phyloP scores from a whole-genome alignment of 306 rosid species.

The Trichosanthes truncata region DNA sequence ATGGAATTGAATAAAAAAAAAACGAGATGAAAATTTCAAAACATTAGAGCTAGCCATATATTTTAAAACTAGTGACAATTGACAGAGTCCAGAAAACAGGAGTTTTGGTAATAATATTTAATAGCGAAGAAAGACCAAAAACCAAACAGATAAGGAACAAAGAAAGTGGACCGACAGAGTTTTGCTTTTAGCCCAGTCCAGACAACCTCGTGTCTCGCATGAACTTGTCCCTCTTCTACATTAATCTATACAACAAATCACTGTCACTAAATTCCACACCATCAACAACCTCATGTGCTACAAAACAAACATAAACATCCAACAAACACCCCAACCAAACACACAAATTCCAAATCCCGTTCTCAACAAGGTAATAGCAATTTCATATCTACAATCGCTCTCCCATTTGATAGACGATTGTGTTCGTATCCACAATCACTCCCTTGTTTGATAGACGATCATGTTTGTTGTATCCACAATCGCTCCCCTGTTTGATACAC shows the following conservation, averaged over 20 bases:
- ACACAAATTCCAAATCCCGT: not conserved
- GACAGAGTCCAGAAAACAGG: not conserved
- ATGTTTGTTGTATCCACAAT: not conserved
- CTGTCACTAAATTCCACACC: constrained; percentile 14
- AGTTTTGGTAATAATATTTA: not conserved
- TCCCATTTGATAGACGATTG: not conserved
- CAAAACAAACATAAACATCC: not conserved
- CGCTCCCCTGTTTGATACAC: not conserved
- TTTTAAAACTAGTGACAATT: not conserved
- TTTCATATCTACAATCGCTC: not conserved
- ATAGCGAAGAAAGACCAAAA: not conserved
- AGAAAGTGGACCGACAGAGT: not conserved
- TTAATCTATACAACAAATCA: constrained; percentile 6
- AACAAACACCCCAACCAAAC: not conserved
- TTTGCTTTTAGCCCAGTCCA: constrained; percentile 11
- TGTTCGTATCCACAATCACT: not conserved
- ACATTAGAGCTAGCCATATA: not conserved
- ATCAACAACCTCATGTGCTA: not conserved
- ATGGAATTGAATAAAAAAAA: not conserved
- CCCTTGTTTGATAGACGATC: too few relatives aligned
- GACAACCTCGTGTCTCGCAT: constrained; percentile 8
- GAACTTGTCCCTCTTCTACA: constrained; percentile 9
- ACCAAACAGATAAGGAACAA: not conserved
- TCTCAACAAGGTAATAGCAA: not conserved
- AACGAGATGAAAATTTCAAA: too few relatives aligned